phyloP scores from a whole-genome alignment of 768 basidiomycete genomes.

The Kwoniella botswanensis region DNA sequence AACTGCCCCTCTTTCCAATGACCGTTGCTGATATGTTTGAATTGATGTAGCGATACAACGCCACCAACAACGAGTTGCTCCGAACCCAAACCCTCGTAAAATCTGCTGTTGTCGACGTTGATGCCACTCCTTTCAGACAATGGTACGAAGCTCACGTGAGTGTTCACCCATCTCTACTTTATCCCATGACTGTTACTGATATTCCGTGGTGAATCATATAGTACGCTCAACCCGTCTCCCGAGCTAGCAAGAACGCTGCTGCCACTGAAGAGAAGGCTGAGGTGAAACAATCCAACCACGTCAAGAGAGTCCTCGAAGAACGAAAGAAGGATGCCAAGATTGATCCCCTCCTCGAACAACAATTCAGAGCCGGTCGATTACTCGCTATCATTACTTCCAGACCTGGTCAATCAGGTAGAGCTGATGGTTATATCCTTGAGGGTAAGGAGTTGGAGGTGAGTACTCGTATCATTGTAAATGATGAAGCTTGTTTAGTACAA shows the following conservation, averaged over 20 bases:
- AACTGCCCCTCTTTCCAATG: neutral
- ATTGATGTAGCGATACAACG: constrained; percentile 81
- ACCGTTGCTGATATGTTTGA: constrained; percentile 1
- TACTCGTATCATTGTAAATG: constrained; percentile 29
- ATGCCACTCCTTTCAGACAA: constrained; percentile 98
- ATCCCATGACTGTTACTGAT: too few species aligned
- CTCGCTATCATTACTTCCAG: constrained; percentile 92
- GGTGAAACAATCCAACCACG: constrained; percentile 88
- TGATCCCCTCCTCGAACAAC: constrained; percentile 83
- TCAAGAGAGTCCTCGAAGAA: constrained; percentile 81
- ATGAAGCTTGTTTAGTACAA: neutral
- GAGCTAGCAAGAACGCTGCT: constrained; percentile 67
- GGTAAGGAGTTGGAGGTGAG: constrained; percentile 95
- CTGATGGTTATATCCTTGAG: constrained; percentile 96
- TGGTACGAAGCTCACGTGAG: constrained; percentile 98
- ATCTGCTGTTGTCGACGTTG: constrained; percentile 93
- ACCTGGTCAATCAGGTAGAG: constrained; percentile 94
- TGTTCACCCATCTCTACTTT: constrained; percentile 37
- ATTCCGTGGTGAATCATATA: constrained; percentile 51
- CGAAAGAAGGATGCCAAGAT: constrained; percentile 94
- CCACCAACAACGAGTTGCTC: constrained; percentile 99
- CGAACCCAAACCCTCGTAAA: constrained; percentile 99
- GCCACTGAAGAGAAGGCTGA: constrained; percentile 62
- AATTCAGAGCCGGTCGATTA: constrained; percentile 92
- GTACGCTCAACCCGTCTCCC: constrained; percentile 95